Percentiles rank a stretch among this genome's conserved stretches.
Evolutionary conservation across 345 rosid species (phyloP).

Genomic region (Acer saccharum): DNA sequence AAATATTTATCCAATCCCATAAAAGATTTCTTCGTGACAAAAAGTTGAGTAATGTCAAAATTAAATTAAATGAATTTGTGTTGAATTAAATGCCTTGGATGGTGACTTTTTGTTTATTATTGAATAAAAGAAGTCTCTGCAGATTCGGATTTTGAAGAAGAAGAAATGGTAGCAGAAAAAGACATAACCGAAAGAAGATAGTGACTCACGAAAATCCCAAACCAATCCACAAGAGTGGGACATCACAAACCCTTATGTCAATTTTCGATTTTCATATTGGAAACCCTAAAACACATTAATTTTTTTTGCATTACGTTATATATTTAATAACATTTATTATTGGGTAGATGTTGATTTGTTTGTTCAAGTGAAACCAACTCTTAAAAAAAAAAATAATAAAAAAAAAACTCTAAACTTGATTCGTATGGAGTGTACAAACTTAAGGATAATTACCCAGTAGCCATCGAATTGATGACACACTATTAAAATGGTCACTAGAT

Average conservation of each 20-base stretch:
- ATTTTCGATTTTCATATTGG: not conserved
- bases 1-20: not conserved
- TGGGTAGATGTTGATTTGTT: too few relatives aligned
- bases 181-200: conserved; percentile 30
- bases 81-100: not conserved
- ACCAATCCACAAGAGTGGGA: conserved; percentile 1
- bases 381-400: too few relatives aligned
- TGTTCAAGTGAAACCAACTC: not conserved
- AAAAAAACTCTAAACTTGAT: not conserved
- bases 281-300: not conserved
- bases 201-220: conserved; percentile 15
- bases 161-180: conserved; percentile 1
- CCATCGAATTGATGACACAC: too few relatives aligned
- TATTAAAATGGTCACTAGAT: too few relatives aligned
- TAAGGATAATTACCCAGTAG: too few relatives aligned
- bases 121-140: not conserved
- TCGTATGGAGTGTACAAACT: too few relatives aligned
- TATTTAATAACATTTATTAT: not conserved
- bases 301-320: not conserved
- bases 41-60: not conserved
- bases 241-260: not conserved
- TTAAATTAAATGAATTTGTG: not conserved
- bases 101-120: not conserved
- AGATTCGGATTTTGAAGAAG: not conserved
- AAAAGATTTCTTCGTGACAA: not conserved